These are phyloP conservation scores for Globisporangium abappressorium DNA, from an alignment of 352 stramenopile genomes.

Conservation along the genomic window DNA sequence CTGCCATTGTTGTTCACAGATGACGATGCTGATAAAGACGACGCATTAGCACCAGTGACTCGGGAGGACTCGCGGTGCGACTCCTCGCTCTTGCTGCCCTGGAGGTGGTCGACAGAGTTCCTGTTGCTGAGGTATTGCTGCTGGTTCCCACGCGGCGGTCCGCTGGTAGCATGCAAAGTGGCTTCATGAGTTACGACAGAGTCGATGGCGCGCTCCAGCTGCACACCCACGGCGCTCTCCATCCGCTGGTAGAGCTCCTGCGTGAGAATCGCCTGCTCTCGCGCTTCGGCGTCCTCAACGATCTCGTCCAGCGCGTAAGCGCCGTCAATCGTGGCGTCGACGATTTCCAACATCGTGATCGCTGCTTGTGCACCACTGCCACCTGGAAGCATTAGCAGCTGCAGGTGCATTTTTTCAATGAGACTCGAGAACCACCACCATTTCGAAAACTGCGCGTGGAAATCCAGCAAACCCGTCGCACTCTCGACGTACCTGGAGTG, in stretches of 20 bases:
- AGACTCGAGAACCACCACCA: constrained; percentile 44
- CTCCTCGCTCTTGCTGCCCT: background rate
- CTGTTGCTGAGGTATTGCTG: background rate
- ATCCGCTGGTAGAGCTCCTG: constrained; percentile 25
- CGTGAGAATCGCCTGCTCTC: constrained; percentile 12
- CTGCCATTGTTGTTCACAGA: background rate
- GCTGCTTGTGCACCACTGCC: constrained; percentile 6
- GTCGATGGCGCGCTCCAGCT: constrained; percentile 32
- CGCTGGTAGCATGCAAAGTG: constrained; percentile 2
- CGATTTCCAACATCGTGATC: constrained; percentile 28
- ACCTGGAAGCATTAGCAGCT: constrained; percentile 8
- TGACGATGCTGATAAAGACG: constrained; percentile 6
- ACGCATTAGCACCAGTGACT: background rate
- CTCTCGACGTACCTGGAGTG: constrained; percentile 46
- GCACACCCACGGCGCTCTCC: constrained; percentile 20
- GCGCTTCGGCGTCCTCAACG: constrained; percentile 28
- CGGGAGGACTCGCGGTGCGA: background rate
- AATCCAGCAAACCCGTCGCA: constrained; percentile 24
- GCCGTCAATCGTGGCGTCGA: constrained; percentile 26
- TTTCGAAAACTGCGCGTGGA: constrained; percentile 38
- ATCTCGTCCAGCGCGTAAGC: constrained; percentile 35
- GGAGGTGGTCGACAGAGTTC: too few species aligned
- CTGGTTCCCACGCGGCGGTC: background rate
- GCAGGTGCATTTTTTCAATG: constrained; percentile 30
- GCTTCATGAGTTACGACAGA: constrained; percentile 17